Evolutionary conservation across 2,329 filamentous ascomycete genomes (phyloP).

Genomic region (Ceratocystis lukuohia): DNA sequence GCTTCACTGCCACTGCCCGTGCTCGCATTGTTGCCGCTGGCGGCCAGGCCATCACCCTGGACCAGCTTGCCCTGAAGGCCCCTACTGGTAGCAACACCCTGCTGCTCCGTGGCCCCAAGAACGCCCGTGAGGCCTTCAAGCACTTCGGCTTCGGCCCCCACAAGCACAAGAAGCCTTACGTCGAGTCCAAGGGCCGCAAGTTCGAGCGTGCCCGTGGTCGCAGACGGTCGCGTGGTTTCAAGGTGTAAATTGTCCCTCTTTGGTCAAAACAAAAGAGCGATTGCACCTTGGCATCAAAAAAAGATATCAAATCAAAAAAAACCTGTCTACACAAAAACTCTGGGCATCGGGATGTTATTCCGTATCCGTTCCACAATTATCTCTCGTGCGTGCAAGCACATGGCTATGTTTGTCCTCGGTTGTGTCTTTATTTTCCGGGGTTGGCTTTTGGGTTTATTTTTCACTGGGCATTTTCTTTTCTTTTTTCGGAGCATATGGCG

Average conservation of each 20-base stretch:
- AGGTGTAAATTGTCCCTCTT: conserved; percentile 59
- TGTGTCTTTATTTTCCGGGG: conserved; percentile 18
- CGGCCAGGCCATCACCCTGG: conserved; percentile 88
- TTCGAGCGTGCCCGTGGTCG: conserved; percentile 99
- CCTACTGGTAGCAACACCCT: conserved; percentile 96
- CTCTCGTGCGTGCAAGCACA: conserved; percentile 4
- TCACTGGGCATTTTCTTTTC: conserved; percentile 1
- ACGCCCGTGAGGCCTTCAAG: conserved; percentile 93
- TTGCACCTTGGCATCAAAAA: conserved; percentile 14
- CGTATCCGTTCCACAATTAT: conserved; percentile 4
- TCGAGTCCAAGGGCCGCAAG: conserved; percentile 98
- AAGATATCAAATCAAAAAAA: conserved; percentile 17
- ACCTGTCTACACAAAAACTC: conserved; percentile 4
- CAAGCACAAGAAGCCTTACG: conserved; percentile 97
- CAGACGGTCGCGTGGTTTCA: conserved; percentile 97
- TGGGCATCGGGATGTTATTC: background rate
- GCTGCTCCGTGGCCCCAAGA: conserved; percentile 95
- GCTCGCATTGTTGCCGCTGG: conserved; percentile 87
- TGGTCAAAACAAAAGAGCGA: conserved; percentile 9
- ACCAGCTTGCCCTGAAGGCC: conserved; percentile 89
- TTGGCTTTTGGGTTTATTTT: conserved; percentile 19
- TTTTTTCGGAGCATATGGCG: conserved; percentile 13
- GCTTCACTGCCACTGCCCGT: conserved; percentile 91
- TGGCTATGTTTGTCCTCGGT: conserved; percentile 10
- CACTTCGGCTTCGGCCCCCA: conserved; percentile 98